Evolutionary conservation across 345 rosid genomes (phyloP), one percentile per base, ranked within the genome.

Genomic region (Arabidopsis arenosa): DNA sequence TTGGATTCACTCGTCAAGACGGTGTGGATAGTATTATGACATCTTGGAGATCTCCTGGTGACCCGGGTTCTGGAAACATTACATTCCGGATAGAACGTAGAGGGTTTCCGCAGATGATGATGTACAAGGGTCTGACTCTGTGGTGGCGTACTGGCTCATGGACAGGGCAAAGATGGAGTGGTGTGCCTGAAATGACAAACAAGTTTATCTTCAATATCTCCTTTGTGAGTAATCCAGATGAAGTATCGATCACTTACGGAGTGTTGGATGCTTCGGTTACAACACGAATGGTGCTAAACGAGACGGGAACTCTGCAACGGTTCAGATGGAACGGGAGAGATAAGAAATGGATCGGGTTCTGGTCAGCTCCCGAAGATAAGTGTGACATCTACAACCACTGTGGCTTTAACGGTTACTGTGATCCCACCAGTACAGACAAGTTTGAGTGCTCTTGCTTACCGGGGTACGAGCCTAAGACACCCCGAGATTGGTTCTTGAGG

Each of bases 91-190:
- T 90, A 7, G 79, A 85, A 5, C 83, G 75, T 2, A 55, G 11
- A 5, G 92, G 89, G 49, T 86, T 62, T 30, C 86, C 94, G 1
- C 89, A 92, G 68, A 9, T 78, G 67, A 51, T 77, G 17, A 30
- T 90, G 21, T 87, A 86, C 63, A 72, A 81, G n/a, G 88, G 82
- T 21, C 36, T 40, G 8, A 9, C 0, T 5, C 72, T 54, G 5
- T 48, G 66, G 66, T 88, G 87, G 89, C 86, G 96, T 39, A 72
- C 63, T 5, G 93, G 93, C 4, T 72, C 88, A 18, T 85, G 91
- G 93, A 88, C 85, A 6, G 90, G 92, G 6, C 66, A 48, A 12
- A 81, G 87, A 71, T 88, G 86, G 96, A 88, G 82, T 49, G 94
- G 93, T 13, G 84, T 92, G 15, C 96, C 93, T 3, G 84, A 77